Base-by-base conservation (phyloP, 2,329 filamentous ascomycete species). In the Penicillium sp. region DNA sequence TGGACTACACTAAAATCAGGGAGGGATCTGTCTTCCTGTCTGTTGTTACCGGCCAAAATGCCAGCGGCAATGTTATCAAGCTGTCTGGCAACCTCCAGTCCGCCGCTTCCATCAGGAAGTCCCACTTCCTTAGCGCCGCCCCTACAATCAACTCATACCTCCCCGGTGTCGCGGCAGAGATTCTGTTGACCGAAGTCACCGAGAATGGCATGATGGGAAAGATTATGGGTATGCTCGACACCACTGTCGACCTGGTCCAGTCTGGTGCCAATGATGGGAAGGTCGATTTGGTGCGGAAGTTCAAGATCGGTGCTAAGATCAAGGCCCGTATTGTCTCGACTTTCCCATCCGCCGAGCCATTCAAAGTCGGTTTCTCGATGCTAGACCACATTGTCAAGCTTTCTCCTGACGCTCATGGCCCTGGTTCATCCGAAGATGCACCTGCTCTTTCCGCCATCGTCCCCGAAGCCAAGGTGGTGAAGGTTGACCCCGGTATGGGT, bases 81-180 rank as follows among this genome's bases (percentile, higher is more conserved):
- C 79, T 98, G 23, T 91, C 89, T 2, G 82, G 89, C 18, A 81
- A 89, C 60, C 76, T 81, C 37, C 80, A 81, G 55, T 87, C 86
- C 60, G 75, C 89, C 15, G 86, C 83, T 29, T 88, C 83, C 59
- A 68, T 82, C 42, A 82, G 81, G 62, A 83, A 83, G 61, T 71
- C 83, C 41, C 82, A 83, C 63, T 81, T 79, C 49, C 78, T 95
- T 3, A 79, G 78, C 27, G 84, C 88, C 35, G 91, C 91, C 0
- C 89, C 89, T 7, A 95, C 88, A 0, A 87, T 98, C 64, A 89
- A 91, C 67, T 82, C 88, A 6, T 95, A 95, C 71, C 79, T 96
- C 6, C 93, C 95, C 1, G 95, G 93, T 57, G 93, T 89, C n/a
- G 84, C 86, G 5, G 89, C 90, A 31, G 90, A 95, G 59, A 78